Percentiles rank a stretch among this genome's conserved stretches.
phyloP scores from a whole-genome alignment of 2,329 filamentous ascomycete species.

The Paraphoma sp. region DNA sequence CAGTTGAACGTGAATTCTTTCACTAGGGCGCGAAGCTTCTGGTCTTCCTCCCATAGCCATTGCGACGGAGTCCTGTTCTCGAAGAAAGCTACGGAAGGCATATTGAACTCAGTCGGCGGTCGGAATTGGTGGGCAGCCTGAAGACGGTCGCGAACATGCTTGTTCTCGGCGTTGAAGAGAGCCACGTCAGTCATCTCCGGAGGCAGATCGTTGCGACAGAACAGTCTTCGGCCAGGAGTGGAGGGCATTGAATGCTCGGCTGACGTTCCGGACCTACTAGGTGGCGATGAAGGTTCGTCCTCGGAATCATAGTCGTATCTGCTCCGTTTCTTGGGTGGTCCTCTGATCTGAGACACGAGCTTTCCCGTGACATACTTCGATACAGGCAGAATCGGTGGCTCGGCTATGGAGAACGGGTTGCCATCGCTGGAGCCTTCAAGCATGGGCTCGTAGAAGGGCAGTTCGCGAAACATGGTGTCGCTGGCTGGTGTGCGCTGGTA shows the following conservation, averaged over 20 bases:
- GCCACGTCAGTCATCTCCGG: constrained; percentile 80
- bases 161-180: constrained; percentile 88
- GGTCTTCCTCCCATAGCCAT: constrained; percentile 90
- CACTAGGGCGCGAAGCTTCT: constrained; percentile 83
- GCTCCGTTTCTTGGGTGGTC: constrained; percentile 76
- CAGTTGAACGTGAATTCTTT: constrained; percentile 97
- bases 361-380: constrained; percentile 87
- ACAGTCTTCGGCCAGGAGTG: constrained; percentile 48
- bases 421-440: constrained; percentile 41
- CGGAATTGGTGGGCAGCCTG: constrained; percentile 92
- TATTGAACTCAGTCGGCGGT: constrained; percentile 87
- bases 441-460: constrained; percentile 74
- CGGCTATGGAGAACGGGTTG: constrained; percentile 40
- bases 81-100: constrained; percentile 91
- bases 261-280: constrained; percentile 47
- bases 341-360: constrained; percentile 71
- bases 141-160: constrained; percentile 84
- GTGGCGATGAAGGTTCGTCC: constrained; percentile 56
- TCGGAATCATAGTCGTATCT: constrained; percentile 84
- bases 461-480: constrained; percentile 78
- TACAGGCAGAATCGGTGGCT: constrained; percentile 73
- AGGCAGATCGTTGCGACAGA: constrained; percentile 58
- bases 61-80: constrained; percentile 86
- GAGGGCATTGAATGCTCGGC: constrained; percentile 53
- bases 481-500: constrained; percentile 76